A percentile compares a stretch with the other conserved stretches of the same genome.
Conservation (phyloP, 2,329 filamentous ascomycete genomes). For the Pseudopithomyces chartarum region DNA sequence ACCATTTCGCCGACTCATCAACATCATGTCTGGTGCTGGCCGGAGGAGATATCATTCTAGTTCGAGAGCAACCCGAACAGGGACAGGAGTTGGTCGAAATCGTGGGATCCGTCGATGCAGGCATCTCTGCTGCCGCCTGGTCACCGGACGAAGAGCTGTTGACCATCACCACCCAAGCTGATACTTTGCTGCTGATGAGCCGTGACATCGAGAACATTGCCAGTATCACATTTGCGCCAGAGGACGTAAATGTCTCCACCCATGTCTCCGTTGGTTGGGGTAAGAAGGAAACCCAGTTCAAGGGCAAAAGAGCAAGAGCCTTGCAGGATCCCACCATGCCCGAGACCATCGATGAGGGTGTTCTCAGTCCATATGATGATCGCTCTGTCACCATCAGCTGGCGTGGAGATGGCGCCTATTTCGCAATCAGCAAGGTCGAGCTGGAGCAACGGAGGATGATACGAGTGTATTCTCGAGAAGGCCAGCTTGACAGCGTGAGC, state of each 20-base stretch:
- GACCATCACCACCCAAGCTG: slow-evolving; percentile 77
- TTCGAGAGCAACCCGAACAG: slow-evolving; percentile 71
- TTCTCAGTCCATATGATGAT: slow-evolving; percentile 76
- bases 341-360: slow-evolving; percentile 85
- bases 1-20: slow-evolving; percentile 81
- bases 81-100: slow-evolving; percentile 88
- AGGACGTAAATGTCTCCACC: slow-evolving; percentile 84
- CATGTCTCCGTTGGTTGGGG: slow-evolving; percentile 98
- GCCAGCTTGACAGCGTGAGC: slow-evolving; percentile 87
- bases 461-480: slow-evolving; percentile 88
- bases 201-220: slow-evolving; percentile 84
- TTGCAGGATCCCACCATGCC: slow-evolving; percentile 93
- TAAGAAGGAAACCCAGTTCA: slow-evolving; percentile 97
- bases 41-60: slow-evolving; percentile 87
- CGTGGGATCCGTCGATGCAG: slow-evolving; percentile 89
- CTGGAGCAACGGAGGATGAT: slow-evolving; percentile 74
- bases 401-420: slow-evolving; percentile 90
- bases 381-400: slow-evolving; percentile 77
- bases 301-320: slow-evolving; percentile 85
- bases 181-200: slow-evolving; percentile 90
- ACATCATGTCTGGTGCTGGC: slow-evolving; percentile 83
- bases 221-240: slow-evolving; percentile 71
- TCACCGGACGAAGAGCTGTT: slow-evolving; percentile 94
- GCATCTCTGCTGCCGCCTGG: slow-evolving; percentile 88
- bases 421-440: slow-evolving; percentile 84